Conservation (phyloP, 352 stramenopile species). For the Phytophthora fragariaefolia region DNA sequence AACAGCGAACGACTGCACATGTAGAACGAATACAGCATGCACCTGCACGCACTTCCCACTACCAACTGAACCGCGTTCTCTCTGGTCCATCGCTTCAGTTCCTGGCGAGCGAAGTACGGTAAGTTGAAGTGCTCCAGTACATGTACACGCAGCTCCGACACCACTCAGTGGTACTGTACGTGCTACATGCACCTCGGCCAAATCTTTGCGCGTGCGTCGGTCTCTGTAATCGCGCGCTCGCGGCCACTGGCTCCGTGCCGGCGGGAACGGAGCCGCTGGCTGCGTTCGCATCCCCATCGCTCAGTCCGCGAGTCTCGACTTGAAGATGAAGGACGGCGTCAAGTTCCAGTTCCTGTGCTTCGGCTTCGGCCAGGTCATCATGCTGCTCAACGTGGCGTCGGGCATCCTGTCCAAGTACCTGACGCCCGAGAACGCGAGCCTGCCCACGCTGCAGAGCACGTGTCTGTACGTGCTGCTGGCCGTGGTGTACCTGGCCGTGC, state of each 20-base stretch:
- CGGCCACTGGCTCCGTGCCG: background rate
- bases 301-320: conserved; percentile 27
- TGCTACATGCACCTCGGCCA: background rate
- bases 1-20: no score
- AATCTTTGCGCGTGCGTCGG: background rate
- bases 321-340: conserved; percentile 34
- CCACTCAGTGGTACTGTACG: no score
- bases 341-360: conserved; percentile 64
- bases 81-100: conserved; percentile 4
- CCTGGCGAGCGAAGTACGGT: no score
- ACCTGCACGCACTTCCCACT: no score
- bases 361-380: conserved; percentile 74
- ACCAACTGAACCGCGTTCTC: conserved; percentile 1
- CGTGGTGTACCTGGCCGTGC: conserved; percentile 53
- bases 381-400: conserved; percentile 65
- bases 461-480: conserved; percentile 64
- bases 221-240: background rate
- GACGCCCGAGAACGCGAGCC: conserved; percentile 49
- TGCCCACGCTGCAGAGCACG: conserved; percentile 67
- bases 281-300: no score
- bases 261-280: conserved; percentile 3
- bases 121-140: background rate
- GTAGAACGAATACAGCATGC: no score
- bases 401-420: conserved; percentile 71
- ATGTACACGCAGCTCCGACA: no score